Conservation (phyloP, 148 eudicot genomes). For the Amaranthus cruentus region DNA sequence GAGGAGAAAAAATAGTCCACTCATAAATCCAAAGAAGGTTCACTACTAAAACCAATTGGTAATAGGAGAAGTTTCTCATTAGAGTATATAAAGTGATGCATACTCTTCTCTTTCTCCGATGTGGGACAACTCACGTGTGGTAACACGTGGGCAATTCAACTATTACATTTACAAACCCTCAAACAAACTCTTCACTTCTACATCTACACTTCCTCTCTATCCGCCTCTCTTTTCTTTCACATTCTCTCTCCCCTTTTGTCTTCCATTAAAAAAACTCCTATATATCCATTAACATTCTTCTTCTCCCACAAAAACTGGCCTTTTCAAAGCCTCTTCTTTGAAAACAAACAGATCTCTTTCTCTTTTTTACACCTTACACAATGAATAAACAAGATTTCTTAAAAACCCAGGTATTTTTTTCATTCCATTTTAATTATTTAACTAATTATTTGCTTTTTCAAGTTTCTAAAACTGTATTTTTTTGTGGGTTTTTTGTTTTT, state of each 20-base stretch:
- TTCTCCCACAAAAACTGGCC: background rate
- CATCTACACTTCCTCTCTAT: conserved; percentile 1
- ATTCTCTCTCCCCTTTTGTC: background rate
- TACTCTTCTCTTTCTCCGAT: no score
- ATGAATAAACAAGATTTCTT: conserved; percentile 31
- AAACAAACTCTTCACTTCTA: background rate
- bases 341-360: conserved; percentile 14
- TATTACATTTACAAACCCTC: conserved; percentile 11
- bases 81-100: no score
- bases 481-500: background rate
- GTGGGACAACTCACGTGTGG: no score
- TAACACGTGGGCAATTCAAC: no score
- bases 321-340: background rate
- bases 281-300: background rate
- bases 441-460: background rate
- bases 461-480: background rate
- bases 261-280: background rate
- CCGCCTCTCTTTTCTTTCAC: conserved; percentile 15
- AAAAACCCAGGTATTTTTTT: conserved; percentile 26
- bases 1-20: no score
- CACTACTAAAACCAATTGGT: no score
- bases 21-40: no score
- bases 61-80: no score
- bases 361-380: background rate
- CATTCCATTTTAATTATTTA: background rate